These are phyloP conservation scores for Colletotrichum horii DNA, from an alignment of 2,329 filamentous ascomycete genomes.

Conservation along the genomic window DNA sequence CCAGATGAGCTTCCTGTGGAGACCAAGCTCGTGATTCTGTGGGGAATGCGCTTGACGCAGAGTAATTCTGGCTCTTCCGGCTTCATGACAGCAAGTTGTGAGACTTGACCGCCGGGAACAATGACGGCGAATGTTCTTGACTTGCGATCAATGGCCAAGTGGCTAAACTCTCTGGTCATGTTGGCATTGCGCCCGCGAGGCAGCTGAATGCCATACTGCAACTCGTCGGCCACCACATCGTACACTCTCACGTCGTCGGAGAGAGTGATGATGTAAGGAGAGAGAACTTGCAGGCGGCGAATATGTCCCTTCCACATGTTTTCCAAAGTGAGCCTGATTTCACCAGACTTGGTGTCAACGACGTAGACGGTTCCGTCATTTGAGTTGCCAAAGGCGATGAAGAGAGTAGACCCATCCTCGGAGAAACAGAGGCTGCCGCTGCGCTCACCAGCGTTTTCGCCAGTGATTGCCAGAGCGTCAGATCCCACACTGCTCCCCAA, in stretches of 20 bases:
- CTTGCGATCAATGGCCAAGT: constrained; percentile 73
- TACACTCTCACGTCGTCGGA: constrained; percentile 79
- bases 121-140: constrained; percentile 72
- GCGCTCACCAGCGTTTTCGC: constrained; percentile 34
- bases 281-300: constrained; percentile 73
- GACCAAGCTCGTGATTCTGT: constrained; percentile 70
- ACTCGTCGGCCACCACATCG: constrained; percentile 80
- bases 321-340: constrained; percentile 69
- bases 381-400: constrained; percentile 63
- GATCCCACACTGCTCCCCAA: constrained; percentile 34
- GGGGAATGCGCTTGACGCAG: constrained; percentile 60
- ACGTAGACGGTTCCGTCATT: constrained; percentile 72
- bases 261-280: constrained; percentile 76
- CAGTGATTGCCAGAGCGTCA: constrained; percentile 33
- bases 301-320: constrained; percentile 71
- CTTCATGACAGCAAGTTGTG: constrained; percentile 71
- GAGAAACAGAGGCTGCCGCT: constrained; percentile 79
- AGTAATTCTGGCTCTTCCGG: constrained; percentile 64
- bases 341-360: constrained; percentile 74
- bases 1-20: constrained; percentile 69
- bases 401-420: constrained; percentile 83
- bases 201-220: constrained; percentile 70
- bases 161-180: constrained; percentile 50
- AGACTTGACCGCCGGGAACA: constrained; percentile 50
- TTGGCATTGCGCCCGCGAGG: constrained; percentile 41